These are phyloP conservation scores for Eutrema yunnanense DNA, from an alignment of 345 rosid genomes.

Conservation along the genomic window DNA sequence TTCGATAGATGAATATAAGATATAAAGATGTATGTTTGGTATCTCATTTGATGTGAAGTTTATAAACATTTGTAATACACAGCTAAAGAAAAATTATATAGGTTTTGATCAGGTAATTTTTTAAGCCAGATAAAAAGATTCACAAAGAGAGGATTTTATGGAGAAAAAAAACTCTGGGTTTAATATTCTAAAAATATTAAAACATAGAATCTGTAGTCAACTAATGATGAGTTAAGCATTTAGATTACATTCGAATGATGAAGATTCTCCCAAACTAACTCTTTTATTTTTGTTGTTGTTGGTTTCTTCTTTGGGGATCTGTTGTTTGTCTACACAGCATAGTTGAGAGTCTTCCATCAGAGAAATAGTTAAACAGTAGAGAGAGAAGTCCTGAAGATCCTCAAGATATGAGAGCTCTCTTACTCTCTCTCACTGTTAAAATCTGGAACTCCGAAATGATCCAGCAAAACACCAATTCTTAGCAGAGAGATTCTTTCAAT, in stretches of 20 bases:
- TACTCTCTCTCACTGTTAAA: constrained; percentile 14
- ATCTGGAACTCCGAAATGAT: background rate
- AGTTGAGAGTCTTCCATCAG: constrained; percentile 22
- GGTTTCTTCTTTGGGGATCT: constrained; percentile 23
- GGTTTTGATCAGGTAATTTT: constrained; percentile 4
- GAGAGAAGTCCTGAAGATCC: constrained; percentile 10
- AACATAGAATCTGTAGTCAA: constrained; percentile 6
- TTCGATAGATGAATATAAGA: constrained; percentile 7
- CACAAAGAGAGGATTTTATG: background rate
- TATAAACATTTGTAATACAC: constrained; percentile 20
- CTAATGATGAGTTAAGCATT: constrained; percentile 21
- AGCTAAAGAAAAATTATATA: background rate
- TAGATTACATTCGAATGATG: constrained; percentile 24
- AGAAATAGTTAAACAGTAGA: constrained; percentile 16
- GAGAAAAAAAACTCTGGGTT: background rate
- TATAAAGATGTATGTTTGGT: constrained; percentile 11
- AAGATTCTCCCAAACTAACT: constrained; percentile 25
- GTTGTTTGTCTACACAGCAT: constrained; percentile 23
- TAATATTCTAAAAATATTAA: background rate
- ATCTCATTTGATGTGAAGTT: constrained; percentile 20
- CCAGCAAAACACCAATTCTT: constrained; percentile 1
- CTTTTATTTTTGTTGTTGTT: constrained; percentile 11
- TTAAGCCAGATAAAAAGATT: background rate
- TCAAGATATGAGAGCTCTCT: background rate
- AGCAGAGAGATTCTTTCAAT: constrained; percentile 7